Evolutionary conservation across 768 basidiomycete species (phyloP).

Genomic region (Amanita phalloides): DNA sequence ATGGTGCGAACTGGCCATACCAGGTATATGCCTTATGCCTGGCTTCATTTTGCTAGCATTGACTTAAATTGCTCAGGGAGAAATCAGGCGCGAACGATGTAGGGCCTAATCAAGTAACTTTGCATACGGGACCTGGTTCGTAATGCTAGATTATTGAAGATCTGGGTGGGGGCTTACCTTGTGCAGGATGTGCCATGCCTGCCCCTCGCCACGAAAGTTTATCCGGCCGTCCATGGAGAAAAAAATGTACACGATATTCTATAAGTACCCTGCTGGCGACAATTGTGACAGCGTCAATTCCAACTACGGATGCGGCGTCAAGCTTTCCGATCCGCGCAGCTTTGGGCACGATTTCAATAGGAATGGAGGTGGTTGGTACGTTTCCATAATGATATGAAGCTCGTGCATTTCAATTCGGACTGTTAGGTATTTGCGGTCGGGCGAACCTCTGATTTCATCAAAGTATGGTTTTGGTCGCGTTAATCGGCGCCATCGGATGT

Average conservation of each 20-base stretch:
- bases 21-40: conserved; percentile 12
- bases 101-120: conserved; percentile 36
- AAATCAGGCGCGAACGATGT: conserved; percentile 48
- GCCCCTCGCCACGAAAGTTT: conserved; percentile 21
- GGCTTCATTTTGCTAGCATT: neutral
- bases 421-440: conserved; percentile 53
- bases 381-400: neutral
- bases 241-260: neutral
- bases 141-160: neutral
- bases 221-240: neutral
- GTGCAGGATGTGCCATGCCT: conserved; percentile 44
- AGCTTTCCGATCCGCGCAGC: conserved; percentile 27
- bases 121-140: conserved; percentile 45
- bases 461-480: conserved; percentile 66
- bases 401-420: neutral
- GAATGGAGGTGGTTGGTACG: conserved; percentile 53
- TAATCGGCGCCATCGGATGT: conserved; percentile 35
- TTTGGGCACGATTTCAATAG: conserved; percentile 50
- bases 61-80: conserved; percentile 21
- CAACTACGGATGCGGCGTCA: conserved; percentile 51
- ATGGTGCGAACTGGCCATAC: conserved; percentile 37
- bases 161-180: neutral
- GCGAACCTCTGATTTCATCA: conserved; percentile 44
- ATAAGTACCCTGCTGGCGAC: conserved; percentile 24
- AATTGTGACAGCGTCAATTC: conserved; percentile 40